Conservation (phyloP, 345 rosid genomes). For the Eucalyptus sp. region DNA sequence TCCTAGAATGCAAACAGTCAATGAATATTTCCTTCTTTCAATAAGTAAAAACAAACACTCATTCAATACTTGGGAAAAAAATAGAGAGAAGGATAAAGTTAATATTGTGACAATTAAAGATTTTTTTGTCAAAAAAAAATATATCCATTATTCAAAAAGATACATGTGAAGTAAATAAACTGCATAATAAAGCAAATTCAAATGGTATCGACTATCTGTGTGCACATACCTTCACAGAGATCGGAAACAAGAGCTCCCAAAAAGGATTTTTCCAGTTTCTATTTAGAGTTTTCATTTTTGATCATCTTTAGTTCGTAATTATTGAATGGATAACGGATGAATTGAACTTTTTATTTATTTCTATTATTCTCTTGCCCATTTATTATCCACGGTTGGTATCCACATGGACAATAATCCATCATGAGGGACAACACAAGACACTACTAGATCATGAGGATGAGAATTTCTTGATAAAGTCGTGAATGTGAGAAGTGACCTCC, state of each 20-base stretch:
- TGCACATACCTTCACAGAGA: not conserved
- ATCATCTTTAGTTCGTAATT: not conserved
- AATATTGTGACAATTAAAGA: not conserved
- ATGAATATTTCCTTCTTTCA: not conserved
- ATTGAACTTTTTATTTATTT: not conserved
- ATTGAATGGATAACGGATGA: not conserved
- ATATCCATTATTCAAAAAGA: too few relatives aligned
- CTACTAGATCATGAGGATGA: not conserved
- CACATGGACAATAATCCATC: not conserved
- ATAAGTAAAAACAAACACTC: not conserved
- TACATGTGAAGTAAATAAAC: not conserved
- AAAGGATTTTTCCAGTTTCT: not conserved
- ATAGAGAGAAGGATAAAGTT: not conserved
- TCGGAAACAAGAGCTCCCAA: not conserved
- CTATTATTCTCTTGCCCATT: not conserved
- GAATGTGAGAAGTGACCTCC: conserved; percentile 13
- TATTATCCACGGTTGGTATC: not conserved
- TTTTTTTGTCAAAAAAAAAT: too few relatives aligned
- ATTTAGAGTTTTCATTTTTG: not conserved
- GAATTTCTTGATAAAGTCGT: conserved; percentile 13
- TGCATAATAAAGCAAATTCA: not conserved
- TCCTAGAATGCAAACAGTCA: not conserved
- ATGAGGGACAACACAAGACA: not conserved
- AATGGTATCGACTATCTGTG: not conserved
- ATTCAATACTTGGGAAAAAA: not conserved